Conservation (phyloP, 176 grass and related monocot species). For the Puya raimondii region DNA sequence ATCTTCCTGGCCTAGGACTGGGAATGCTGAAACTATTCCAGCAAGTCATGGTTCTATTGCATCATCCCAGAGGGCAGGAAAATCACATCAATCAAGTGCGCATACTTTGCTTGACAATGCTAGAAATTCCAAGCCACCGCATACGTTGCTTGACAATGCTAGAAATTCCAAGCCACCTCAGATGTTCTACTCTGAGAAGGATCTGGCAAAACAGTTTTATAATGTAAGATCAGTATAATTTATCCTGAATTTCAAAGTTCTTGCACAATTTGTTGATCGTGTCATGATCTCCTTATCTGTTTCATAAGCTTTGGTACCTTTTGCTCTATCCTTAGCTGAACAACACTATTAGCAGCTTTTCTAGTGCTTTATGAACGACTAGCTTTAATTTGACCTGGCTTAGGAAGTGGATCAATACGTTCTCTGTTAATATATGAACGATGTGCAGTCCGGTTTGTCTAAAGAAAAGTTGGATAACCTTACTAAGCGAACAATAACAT, state of each 20-base stretch:
- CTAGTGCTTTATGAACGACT: too few species aligned
- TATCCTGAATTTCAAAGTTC: constrained; percentile 13
- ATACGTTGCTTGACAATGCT: constrained; percentile 14
- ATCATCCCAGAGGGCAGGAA: constrained; percentile 30
- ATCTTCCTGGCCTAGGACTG: constrained; percentile 27
- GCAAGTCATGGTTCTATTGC: constrained; percentile 20
- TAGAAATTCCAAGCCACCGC: constrained; percentile 39
- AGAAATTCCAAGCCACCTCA: constrained; percentile 39
- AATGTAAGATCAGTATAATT: constrained; percentile 45
- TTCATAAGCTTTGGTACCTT: too few species aligned
- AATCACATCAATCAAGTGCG: constrained; percentile 28
- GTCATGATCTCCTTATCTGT: too few species aligned
- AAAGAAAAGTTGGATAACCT: neutral
- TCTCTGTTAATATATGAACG: neutral
- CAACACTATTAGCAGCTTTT: too few species aligned
- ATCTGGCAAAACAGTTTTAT: constrained; percentile 68
- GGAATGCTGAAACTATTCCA: constrained; percentile 37
- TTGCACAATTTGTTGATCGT: neutral
- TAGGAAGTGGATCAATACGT: neutral
- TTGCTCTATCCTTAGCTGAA: constrained; percentile 15
- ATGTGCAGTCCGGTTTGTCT: neutral
- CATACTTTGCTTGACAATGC: constrained; percentile 24
- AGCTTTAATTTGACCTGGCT: neutral
- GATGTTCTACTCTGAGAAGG: constrained; percentile 45
- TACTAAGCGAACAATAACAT: neutral